Conservation (phyloP, 768 basidiomycete species). For the Russula ochroleuca region DNA sequence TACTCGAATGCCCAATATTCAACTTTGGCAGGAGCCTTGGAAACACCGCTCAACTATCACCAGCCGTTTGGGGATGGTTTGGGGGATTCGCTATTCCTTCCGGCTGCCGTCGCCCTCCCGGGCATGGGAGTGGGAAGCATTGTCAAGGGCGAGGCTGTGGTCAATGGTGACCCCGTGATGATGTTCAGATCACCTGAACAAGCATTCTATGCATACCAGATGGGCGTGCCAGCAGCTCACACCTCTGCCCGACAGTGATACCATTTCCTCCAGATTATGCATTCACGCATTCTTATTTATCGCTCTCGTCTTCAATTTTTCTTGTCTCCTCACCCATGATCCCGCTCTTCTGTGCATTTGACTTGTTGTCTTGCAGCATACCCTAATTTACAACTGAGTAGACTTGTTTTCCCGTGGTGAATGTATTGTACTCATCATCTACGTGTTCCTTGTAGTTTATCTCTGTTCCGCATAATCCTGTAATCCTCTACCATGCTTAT, state of each 20-base stretch:
- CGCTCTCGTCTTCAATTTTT: too few species aligned
- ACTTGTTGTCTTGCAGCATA: neutral
- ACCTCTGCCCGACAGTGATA: neutral
- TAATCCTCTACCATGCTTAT: neutral
- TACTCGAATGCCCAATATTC: conserved; percentile 3
- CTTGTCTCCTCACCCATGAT: neutral
- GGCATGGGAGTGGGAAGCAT: conserved; percentile 10
- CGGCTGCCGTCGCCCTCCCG: neutral
- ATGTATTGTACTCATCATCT: conserved; percentile 6
- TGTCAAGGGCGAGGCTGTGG: conserved; percentile 5
- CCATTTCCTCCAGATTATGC: neutral
- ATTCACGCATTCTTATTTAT: neutral
- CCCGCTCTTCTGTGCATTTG: neutral
- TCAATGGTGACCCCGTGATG: conserved; percentile 6
- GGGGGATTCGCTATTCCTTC: conserved; percentile 6
- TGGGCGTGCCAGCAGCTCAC: neutral
- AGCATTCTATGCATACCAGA: conserved; percentile 7
- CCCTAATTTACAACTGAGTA: neutral
- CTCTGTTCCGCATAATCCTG: neutral
- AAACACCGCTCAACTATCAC: conserved; percentile 12
- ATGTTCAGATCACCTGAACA: conserved; percentile 12
- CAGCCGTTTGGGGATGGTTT: conserved; percentile 22
- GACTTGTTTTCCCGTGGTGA: neutral
- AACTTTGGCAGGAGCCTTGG: conserved; percentile 11
- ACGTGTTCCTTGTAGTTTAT: conserved; percentile 4